Conservation (phyloP, 2,329 filamentous ascomycete genomes). For the Hypocrella siamensis region DNA sequence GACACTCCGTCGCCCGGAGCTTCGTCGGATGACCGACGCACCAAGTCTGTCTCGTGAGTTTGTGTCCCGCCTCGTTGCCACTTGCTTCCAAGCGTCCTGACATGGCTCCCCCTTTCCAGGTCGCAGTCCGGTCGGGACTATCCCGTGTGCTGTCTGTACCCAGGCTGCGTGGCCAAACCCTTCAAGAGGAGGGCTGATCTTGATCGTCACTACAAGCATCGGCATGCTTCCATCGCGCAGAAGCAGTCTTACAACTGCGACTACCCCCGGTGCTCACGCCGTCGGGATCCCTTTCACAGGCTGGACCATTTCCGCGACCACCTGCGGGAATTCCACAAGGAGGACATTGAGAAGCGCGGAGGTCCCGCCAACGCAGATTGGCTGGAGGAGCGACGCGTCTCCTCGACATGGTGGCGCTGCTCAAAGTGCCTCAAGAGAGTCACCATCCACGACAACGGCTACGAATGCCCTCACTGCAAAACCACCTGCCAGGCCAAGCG, state of each 20-base stretch:
- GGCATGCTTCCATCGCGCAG: slow-evolving; percentile 24
- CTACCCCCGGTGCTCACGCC: slow-evolving; percentile 31
- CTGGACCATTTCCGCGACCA: slow-evolving; percentile 43
- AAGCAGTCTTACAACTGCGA: slow-evolving; percentile 34
- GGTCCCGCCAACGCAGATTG: slow-evolving; percentile 19
- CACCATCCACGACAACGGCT: slow-evolving; percentile 21
- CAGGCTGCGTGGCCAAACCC: slow-evolving; percentile 25
- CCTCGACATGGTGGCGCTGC: slow-evolving; percentile 36
- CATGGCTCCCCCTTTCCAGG: slow-evolving; percentile 1
- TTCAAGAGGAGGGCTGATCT: slow-evolving; percentile 40
- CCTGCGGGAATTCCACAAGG: slow-evolving; percentile 37
- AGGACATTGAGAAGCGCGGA: slow-evolving; percentile 35
- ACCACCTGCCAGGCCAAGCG: slow-evolving; percentile 27
- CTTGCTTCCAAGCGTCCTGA: neutral
- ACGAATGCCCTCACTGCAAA: slow-evolving; percentile 31
- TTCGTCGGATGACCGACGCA: slow-evolving; percentile 4
- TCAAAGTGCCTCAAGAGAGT: slow-evolving; percentile 33
- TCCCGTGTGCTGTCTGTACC: slow-evolving; percentile 21
- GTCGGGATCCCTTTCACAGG: slow-evolving; percentile 30
- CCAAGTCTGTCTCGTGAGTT: slow-evolving; percentile 4
- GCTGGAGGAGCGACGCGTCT: slow-evolving; percentile 22
- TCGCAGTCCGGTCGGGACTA: slow-evolving; percentile 12
- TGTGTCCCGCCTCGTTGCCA: neutral
- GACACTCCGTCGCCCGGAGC: slow-evolving; percentile 6
- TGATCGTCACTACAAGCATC: slow-evolving; percentile 33